Base-by-base conservation (phyloP, 805 yeast species). In the Candida sphagnicola region DNA sequence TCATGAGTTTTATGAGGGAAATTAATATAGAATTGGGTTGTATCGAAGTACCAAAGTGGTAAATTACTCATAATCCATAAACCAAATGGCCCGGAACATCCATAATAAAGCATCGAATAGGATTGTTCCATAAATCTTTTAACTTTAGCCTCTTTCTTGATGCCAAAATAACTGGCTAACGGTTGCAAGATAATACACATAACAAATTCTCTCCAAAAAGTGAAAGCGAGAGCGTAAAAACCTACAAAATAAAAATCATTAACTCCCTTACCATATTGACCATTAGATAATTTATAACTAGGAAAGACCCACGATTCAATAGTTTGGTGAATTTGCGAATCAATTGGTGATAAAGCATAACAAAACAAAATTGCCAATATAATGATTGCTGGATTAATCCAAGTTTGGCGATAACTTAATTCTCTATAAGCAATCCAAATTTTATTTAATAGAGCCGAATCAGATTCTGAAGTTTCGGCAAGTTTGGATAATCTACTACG, bases 111-210 rank as follows among this genome's bases (percentile, higher is more conserved):
- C 50, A 88, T 73, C 2, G 91, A 77, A 57, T 91, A 93, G 5
- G 89, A 74, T 67, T 93, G 99, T 62, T 93, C 99, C 82, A 87
- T 79, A 62, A 91, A 89, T 59, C 99, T 77, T 44, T 75, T 77
- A 31, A 78, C 59, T 60, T 86, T 90, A 15, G 70, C 70, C 42
- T 70, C 74, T 39, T 64, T 65, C 28, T 48, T 67, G 28, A 87
- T 54, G 1, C 87, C 87, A 31, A 59, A 67, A 25, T 43, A 40
- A 8, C 23, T 28, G 2, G 96, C 91, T 25, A 86, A 44, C 5
- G 98, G 98, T 50, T 72, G 72, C 42, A 93, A 75, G 1, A 88
- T 52, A 24, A 77, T 69, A 58, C 89, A 90, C 98, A 93, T 89
- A 47, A 79, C 55, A 56, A 93, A 91, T 62, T 93, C 99, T 53